These are phyloP conservation scores for Quercus wislizeni DNA, from an alignment of 306 rosid genomes.

Conservation along the genomic window DNA sequence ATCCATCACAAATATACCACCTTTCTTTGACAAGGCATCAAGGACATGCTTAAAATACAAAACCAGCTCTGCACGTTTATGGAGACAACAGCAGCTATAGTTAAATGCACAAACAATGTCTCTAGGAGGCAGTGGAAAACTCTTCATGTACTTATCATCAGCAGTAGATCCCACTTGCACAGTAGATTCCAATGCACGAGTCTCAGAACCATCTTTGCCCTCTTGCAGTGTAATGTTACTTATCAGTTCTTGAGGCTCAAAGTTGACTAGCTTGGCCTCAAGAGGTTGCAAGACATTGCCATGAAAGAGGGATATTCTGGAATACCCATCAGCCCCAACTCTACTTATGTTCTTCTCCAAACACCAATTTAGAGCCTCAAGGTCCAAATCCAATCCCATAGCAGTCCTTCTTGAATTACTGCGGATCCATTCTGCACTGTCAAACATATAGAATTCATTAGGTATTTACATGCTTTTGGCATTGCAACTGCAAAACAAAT, in stretches of 20 bases:
- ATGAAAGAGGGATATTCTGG: constrained; percentile 81
- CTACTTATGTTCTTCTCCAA: constrained; percentile 66
- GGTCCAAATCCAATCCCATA: constrained; percentile 79
- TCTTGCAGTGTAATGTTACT: constrained; percentile 46
- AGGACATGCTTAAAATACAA: constrained; percentile 75
- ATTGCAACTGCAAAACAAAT: neutral
- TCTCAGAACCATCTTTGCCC: constrained; percentile 21
- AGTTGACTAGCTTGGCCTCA: constrained; percentile 59
- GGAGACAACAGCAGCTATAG: constrained; percentile 96
- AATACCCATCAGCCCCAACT: constrained; percentile 65
- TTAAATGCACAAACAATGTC: constrained; percentile 91
- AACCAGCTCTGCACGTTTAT: constrained; percentile 72
- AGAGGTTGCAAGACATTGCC: constrained; percentile 82
- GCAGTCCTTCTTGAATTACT: constrained; percentile 78
- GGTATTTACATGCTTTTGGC: constrained; percentile 6
- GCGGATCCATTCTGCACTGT: constrained; percentile 81
- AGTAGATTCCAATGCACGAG: constrained; percentile 32
- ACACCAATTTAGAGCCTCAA: constrained; percentile 84
- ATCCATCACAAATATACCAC: constrained; percentile 95
- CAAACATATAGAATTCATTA: constrained; percentile 21
- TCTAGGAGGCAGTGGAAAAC: constrained; percentile 47
- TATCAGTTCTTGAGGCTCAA: constrained; percentile 44
- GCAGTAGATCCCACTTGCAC: constrained; percentile 30
- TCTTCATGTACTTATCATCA: constrained; percentile 35
- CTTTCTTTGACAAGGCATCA: constrained; percentile 60